Evolutionary conservation across 2,329 filamentous ascomycete species (phyloP), one percentile per base, ranked within the genome.

Genomic region (Aspergillus aculeatus): DNA sequence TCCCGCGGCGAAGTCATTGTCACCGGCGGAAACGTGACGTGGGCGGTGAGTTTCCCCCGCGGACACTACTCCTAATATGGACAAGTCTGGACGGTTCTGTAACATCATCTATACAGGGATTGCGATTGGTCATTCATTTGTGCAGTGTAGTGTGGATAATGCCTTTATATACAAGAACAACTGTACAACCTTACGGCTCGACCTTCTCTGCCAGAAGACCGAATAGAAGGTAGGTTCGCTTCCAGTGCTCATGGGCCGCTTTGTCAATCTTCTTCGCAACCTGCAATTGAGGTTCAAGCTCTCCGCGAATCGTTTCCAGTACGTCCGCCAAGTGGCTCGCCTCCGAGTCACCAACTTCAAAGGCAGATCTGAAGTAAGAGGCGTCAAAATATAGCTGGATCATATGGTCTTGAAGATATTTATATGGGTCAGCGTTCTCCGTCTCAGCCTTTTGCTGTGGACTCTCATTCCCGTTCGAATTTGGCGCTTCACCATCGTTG

Each of bases 211-310:
- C 82, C 64, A 97, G 77, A 58, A 96, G 78, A 2, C 90, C 92
- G 77, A 97, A 96, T 26, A 97, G 75, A 63, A 97, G 75, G 73
- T 85, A 88, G 11, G 90, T 95, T 69, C 89, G 86, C 78, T 89
- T 91, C 86, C 91, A 95, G 74, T 95, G 96, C 54, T 93, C 91
- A 50, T 82, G 80, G 5, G 91, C 85, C 16, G 82, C 79, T 74
- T 88, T 89, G 65, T 71, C 75, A 41, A 96, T 74, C 48, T 79
- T 75, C 62, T 84, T 84, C 49, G 82, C 75, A 16, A 77, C 78
- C 5, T 75, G 77, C 11, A 80, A 74, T 29, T 83, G 80, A 4
- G 83, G 71, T 0, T 82, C 82, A 6, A 88, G 68, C 2, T 80
- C 82, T 29, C 71, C 65, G 24, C 70, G 69, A 3, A 83, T 57